Percentiles rank a stretch among this genome's conserved stretches.
Evolutionary conservation across 73 alveolate genomes (phyloP).

Genomic region (Breviolum minutum): DNA sequence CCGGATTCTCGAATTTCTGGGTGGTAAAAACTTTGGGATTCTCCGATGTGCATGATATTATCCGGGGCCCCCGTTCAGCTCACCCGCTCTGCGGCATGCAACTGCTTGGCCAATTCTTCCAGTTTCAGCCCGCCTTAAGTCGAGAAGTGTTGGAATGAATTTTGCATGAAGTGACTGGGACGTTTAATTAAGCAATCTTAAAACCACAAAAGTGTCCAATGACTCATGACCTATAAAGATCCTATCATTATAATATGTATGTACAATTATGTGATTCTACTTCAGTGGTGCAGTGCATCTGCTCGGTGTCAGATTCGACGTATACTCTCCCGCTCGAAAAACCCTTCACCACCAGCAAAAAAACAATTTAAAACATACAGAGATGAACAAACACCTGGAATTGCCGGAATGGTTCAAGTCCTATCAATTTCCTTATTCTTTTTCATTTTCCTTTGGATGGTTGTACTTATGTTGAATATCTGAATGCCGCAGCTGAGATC

Average conservation of each 20-base stretch:
- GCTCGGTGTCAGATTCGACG: too few species aligned
- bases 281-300: too few species aligned
- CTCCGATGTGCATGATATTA: too few species aligned
- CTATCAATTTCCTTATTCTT: not conserved
- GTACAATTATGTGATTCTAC: too few species aligned
- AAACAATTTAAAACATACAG: not conserved
- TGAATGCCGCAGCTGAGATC: not conserved
- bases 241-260: too few species aligned
- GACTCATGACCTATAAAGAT: not conserved
- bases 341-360: not conserved
- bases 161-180: not conserved
- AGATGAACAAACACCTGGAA: not conserved
- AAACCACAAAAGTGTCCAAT: not conserved
- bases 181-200: not conserved
- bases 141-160: too few species aligned
- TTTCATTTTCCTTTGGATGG: too few species aligned
- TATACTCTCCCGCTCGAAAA: too few species aligned
- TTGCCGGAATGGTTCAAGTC: not conserved
- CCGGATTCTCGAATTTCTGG: too few species aligned
- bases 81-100: constrained; percentile 74
- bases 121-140: not conserved
- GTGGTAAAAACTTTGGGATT: too few species aligned
- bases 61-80: too few species aligned
- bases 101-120: constrained; percentile 47
- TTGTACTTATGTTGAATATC: too few species aligned